Evolutionary conservation across 257 asterid species (phyloP), one percentile per base, ranked within the genome.

Genomic region (Echites panduratus): DNA sequence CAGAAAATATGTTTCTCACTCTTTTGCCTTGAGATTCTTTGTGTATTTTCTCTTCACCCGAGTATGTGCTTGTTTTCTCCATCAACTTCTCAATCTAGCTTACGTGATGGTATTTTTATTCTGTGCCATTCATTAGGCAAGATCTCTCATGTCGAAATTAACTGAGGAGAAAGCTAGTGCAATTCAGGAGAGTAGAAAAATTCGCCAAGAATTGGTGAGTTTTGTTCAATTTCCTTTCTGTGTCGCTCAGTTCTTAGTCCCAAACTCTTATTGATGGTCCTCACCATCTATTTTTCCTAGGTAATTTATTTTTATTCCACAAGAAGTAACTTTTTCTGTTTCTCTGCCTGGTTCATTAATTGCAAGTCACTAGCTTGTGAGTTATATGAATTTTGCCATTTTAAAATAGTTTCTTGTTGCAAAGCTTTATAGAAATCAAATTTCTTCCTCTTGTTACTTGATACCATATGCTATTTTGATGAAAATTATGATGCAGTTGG

Each of bases 191-290:
- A 78, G 78, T 40, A 87, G 71, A 79, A 89, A 79, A 75, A 89
- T 91, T 81, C 93, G 88, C 70, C 90, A 82, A 76, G 97, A 92
- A 76, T 52, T 89, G 96, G 96, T 92, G 74, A 71, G 90, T 66
- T 40, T 66, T 29, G 14, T 45, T 75, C 43, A 52, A 6, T 38
- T 70, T 49, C 62, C 68, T 57, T 66, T 59, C 5, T 48, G 27
- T 70, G 22, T 49, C 68, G 50, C 69, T 27, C 22, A 2, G 19
- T 40, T 61, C 70, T 72, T 41, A 14, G 43, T 16, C 72, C 7
- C 26, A 7, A 14, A 5, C 67, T 61, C 67, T 61, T 38, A 16
- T 61, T 32, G 1, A 38, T 63, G 27, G 27, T 40, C 49, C 26
- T 64, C 27, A 19, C 3, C 27, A 38, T 64, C 43, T 12, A 12